Base-by-base conservation (phyloP, 768 basidiomycete genomes). In the Leccinum rimulosum region DNA sequence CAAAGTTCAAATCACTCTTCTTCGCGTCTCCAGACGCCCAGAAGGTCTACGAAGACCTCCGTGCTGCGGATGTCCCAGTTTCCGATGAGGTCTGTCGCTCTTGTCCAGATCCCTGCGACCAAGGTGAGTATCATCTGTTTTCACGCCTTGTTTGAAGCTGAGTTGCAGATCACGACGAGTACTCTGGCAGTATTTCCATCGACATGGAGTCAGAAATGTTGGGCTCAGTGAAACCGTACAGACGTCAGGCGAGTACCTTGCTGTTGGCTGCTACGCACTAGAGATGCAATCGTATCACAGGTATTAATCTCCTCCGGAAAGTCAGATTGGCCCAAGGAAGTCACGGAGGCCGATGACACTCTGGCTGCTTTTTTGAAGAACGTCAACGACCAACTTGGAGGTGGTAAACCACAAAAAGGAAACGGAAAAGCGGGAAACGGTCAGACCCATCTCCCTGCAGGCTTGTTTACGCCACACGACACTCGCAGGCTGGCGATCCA, bases 241-340 rank as follows among this genome's bases (percentile, higher is more conserved):
- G 83, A 40, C 86, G 93, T 25, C 89, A 94, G 79, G 91, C 88
- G 62, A 52, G 79, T 61, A n/a, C 45, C 54, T 33, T 35, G 10
- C 8, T 36, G 11, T 15, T 15, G 10, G 1, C 14, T 22, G 22
- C 19, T 40, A 19, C 4, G 2, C 48, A 3, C 51, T 43, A 25
- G 35, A 43, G 15, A 64, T 47, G 55, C 47, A 51, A 15, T 17
- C 22, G 36, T 52, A 50, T 50, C 25, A 50, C 69, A 95, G 88
- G 80, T 96, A 35, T 79, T 98, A 35, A 90, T 98, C 55, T 95
- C 92, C 1, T 96, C 94, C 0, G 93, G 93, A 6, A 87, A 90
- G 73, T 80, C 85, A 19, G 93, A 98, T 75, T 98, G 95, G 95
- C 83, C 85, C 40, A 79, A 80, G 45, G 87, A 94, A 47, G 84